Evolutionary conservation across 108 stramenopile genomes (phyloP), one percentile per base, ranked within the genome.

Genomic region (Skeletonema costatum): DNA sequence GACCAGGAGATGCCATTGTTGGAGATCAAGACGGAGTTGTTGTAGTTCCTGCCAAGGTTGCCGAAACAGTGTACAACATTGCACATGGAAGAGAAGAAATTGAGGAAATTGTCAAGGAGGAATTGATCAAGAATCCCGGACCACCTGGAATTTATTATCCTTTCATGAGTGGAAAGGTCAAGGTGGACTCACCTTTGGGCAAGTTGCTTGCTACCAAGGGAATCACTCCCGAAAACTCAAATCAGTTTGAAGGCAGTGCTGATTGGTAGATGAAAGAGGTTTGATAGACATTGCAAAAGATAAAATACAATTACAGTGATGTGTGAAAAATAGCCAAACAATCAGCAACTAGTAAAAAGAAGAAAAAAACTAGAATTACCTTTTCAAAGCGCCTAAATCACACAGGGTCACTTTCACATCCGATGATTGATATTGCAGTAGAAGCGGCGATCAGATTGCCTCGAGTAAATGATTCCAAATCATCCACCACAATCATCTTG

Each of bases 11-110:
- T 86, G 92, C 92, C 60, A 93, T 96, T 70, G 85, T 96, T 25
- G 95, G 95, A 39, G 95, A 96, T 75, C 95, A 96, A 74, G 95
- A 96, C 77, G 95, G 95, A 66, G 95, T 96, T 14, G 95, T 96
- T 33, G 86, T 87, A 8, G 95, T 96, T n/a, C 95, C 95, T 29
- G 95, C 95, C 53, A 90, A 86, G 83, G 92, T 90, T 17, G 95
- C 93, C 12, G 93, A 93, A 39, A 96, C 69, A 71, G 95, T 96
- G 12, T 93, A 94, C 85, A 83, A 53, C 53, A 96, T 96, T 74
- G 95, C 95, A 21, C 93, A 94, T 75, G 95, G 95, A 66, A 66
- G 95, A 21, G 95, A 96, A 78, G 87, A 80, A 5, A 96, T 96
- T 82, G 95, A 96, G 84, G 95, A 76, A 32, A 96, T 96, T 77